phyloP scores from a whole-genome alignment of 495 filamentous ascomycete genomes.

The Hyaloscypha variabilis region DNA sequence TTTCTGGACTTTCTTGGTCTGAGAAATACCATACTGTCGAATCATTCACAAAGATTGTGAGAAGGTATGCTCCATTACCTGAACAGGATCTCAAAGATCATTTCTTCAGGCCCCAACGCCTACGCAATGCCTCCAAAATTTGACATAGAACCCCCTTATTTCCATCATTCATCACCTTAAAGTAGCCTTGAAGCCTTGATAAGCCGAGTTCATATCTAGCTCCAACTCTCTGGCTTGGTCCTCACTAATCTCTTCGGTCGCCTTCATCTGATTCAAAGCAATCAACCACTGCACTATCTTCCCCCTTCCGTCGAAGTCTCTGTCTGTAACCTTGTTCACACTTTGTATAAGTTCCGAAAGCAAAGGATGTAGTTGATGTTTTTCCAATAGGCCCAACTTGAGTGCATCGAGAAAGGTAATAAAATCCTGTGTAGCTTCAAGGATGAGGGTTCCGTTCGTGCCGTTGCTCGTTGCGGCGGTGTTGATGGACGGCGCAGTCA shows the following conservation, averaged over 20 bases:
- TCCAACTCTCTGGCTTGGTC: slow-evolving; percentile 85
- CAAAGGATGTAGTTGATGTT: slow-evolving; percentile 93
- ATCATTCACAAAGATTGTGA: background rate
- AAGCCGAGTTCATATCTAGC: slow-evolving; percentile 87
- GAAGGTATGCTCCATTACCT: background rate
- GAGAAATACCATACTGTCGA: background rate
- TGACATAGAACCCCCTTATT: background rate
- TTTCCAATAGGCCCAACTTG: slow-evolving; percentile 83
- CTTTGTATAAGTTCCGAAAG: slow-evolving; percentile 93
- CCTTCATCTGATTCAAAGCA: slow-evolving; percentile 94
- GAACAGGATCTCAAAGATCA: background rate
- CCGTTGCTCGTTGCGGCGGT: slow-evolving; percentile 44
- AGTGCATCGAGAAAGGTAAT: slow-evolving; percentile 97
- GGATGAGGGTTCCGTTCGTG: slow-evolving; percentile 73
- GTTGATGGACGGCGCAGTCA: slow-evolving; percentile 52
- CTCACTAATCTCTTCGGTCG: slow-evolving; percentile 85
- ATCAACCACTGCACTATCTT: slow-evolving; percentile 99
- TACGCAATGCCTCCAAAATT: slow-evolving; percentile 15
- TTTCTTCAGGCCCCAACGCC: background rate
- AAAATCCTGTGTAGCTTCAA: slow-evolving; percentile 93
- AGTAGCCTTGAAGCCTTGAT: slow-evolving; percentile 84
- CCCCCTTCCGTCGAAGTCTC: slow-evolving; percentile 88
- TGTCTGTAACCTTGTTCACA: slow-evolving; percentile 92
- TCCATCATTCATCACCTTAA: slow-evolving; percentile 44
- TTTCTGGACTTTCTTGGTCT: slow-evolving; percentile 96